Evolutionary conservation across 805 yeast genomes (phyloP), one percentile per base, ranked within the genome.

Genomic region (Lachancea sp.): DNA sequence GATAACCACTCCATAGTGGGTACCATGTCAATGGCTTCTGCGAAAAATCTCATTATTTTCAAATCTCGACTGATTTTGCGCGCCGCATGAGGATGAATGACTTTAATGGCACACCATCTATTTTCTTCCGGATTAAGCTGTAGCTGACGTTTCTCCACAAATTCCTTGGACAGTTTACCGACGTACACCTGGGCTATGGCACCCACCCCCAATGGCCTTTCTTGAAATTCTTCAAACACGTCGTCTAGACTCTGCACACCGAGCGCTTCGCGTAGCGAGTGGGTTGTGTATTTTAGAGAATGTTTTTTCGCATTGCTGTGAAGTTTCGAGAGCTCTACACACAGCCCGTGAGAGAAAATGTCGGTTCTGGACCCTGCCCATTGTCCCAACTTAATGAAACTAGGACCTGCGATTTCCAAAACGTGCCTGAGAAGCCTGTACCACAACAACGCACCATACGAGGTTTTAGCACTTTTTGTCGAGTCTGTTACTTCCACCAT

Each of bases 361-460:
- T 93, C 99, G 0, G 95, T 86, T 63, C 99, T 77, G 10, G 96
- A 85, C 2, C 97, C 97, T 0, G 99, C 99, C 99, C 99, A 93
- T 68, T 93, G 99, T 3, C 98, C 99, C 46, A 93, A 74, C 63
- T 87, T 85, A 46, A 85, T 81, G 60, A 85, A 93, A 3, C 96
- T 83, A 2, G 98, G 95, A 0, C 99, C 99, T 0, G 96, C 96
- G 15, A 70, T 50, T 63, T 91, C 96, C 47, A 93, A 78, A 1
- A 83, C 68, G 60, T 75, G 63, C 40, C 87, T 72, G 17, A 91
- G 66, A 38, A 79, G 65, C 43, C 66, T 65, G 63, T 76, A 90
- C 96, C 97, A 91, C 17, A 79, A 34, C 16, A 73, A 54, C 1
- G 85, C 76, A 0, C 96, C 96, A 2, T 73, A 58, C 29, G 82